Conservation (phyloP, 2,329 filamentous ascomycete species). For the Colletotrichum endophyticum region DNA sequence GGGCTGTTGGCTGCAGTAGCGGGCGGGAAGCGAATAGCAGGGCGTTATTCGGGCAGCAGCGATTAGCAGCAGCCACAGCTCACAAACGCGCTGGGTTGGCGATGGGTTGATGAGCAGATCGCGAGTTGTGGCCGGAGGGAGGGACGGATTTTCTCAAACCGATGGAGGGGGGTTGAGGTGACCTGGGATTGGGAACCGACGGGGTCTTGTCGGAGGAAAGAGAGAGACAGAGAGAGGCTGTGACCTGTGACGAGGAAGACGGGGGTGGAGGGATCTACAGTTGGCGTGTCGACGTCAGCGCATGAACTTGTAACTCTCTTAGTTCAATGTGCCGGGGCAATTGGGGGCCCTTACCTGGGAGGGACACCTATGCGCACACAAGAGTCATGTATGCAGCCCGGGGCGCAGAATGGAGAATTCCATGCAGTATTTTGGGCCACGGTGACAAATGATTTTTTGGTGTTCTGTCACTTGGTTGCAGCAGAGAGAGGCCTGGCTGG, state of each 20-base stretch:
- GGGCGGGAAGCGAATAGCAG: neutral
- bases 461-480: neutral
- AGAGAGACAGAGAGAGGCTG: constrained; percentile 1
- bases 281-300: constrained; percentile 55
- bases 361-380: constrained; percentile 9
- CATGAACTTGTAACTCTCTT: constrained; percentile 37
- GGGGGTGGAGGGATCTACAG: constrained; percentile 34
- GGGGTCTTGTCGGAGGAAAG: neutral
- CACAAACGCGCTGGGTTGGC: neutral
- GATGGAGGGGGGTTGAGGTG: neutral
- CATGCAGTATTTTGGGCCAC: neutral
- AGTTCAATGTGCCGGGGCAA: constrained; percentile 15
- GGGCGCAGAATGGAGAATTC: neutral
- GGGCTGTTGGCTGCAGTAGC: constrained; percentile 9
- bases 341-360: constrained; percentile 16
- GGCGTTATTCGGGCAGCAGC: neutral
- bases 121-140: neutral
- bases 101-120: neutral
- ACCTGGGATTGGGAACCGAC: neutral
- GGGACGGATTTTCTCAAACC: neutral
- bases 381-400: constrained; percentile 17
- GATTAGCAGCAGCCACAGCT: neutral
- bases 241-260: constrained; percentile 17
- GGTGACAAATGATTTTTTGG: neutral
- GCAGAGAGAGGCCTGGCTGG: neutral